Conservation (phyloP, 345 rosid genomes). For the Camelina hispida region DNA sequence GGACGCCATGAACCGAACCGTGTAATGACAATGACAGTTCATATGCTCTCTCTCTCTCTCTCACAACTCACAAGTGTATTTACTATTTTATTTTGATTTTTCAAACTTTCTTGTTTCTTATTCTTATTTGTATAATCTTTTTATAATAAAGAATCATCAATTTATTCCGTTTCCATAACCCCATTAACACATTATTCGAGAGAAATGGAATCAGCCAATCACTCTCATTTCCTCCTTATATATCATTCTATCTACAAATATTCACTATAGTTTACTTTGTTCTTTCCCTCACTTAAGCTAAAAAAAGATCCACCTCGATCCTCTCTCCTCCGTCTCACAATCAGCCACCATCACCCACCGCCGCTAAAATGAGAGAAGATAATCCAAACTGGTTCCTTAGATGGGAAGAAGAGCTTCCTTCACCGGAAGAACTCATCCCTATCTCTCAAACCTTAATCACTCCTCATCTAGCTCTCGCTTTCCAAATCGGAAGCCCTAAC, state of each 20-base stretch:
- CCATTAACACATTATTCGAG: slow-evolving; percentile 41
- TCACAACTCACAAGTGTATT: background rate
- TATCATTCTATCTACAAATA: background rate
- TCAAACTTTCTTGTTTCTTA: background rate
- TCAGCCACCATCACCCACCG: background rate
- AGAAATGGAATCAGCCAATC: slow-evolving; percentile 45
- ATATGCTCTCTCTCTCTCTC: slow-evolving; percentile 7
- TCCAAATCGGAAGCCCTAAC: slow-evolving; percentile 55
- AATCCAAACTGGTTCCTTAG: slow-evolving; percentile 34
- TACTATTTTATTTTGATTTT: background rate
- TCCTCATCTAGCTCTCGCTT: slow-evolving; percentile 83
- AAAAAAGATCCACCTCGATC: slow-evolving; percentile 37
- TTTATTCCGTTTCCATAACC: slow-evolving; percentile 36
- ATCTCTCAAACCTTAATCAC: slow-evolving; percentile 72
- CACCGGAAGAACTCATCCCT: slow-evolving; percentile 61
- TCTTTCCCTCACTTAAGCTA: slow-evolving; percentile 8
- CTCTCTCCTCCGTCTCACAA: slow-evolving; percentile 29
- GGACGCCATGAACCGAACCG: slow-evolving; percentile 47
- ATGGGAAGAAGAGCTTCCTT: slow-evolving; percentile 42
- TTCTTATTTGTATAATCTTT: background rate
- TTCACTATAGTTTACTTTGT: background rate
- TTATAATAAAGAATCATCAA: background rate
- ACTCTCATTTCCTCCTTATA: slow-evolving; percentile 8
- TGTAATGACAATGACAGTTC: slow-evolving; percentile 40
- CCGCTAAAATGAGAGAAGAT: slow-evolving; percentile 42